Evolutionary conservation across 768 basidiomycete genomes (phyloP).

Genomic region (Lactifluus hygrophoroides): DNA sequence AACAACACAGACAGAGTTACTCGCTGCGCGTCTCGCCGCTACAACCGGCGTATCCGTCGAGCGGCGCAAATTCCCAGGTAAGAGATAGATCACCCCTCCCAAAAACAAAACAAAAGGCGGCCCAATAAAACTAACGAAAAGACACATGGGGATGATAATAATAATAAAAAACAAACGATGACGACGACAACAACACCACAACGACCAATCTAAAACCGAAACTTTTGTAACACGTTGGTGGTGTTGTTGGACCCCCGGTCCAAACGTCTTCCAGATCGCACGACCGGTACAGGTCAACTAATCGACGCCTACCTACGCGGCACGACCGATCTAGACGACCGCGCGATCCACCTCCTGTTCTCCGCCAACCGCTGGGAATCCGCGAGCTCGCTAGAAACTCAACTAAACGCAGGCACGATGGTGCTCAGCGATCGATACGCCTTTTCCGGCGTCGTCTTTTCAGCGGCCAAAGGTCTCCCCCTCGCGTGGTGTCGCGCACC

Average conservation of each 20-base stretch:
- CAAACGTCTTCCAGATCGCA: constrained; percentile 68
- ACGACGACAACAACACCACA: no score
- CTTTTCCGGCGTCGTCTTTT: constrained; percentile 93
- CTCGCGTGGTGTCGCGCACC: constrained; percentile 82
- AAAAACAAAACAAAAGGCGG: no score
- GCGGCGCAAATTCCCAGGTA: constrained; percentile 87
- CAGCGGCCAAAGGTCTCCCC: constrained; percentile 56
- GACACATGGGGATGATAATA: no score
- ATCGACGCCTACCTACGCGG: constrained; percentile 88
- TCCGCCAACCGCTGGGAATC: constrained; percentile 97
- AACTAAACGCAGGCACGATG: constrained; percentile 54
- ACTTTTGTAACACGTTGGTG: no score
- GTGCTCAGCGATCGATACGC: constrained; percentile 92
- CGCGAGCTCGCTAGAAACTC: constrained; percentile 61
- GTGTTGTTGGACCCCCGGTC: no score
- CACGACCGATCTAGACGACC: constrained; percentile 82
- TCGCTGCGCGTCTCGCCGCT: constrained; percentile 48
- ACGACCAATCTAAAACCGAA: no score
- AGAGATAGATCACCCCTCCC: no score
- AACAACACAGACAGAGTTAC: constrained; percentile 69
- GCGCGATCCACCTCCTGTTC: constrained; percentile 87
- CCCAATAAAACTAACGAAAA: no score
- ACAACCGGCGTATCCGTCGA: constrained; percentile 39
- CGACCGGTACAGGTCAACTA: constrained; percentile 84
- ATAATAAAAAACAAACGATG: no score